phyloP scores from a whole-genome alignment of 2,329 filamentous ascomycete species.

The Aspergillus neoniger region DNA sequence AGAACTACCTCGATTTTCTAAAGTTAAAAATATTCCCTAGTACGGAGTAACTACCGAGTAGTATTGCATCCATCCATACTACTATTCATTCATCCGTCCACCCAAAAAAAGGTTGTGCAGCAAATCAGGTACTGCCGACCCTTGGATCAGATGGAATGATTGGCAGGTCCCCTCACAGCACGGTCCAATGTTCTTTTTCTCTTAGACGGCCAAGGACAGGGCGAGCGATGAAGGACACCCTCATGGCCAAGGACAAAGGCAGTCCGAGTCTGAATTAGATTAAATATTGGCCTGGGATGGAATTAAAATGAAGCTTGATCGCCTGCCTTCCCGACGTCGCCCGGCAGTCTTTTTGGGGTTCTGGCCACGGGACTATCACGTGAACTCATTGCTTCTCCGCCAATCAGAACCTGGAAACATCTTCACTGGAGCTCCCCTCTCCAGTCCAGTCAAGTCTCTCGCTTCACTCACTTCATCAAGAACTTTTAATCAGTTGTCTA shows the following conservation, averaged over 20 bases:
- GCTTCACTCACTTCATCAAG: too few species aligned
- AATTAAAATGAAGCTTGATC: not conserved
- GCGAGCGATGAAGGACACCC: not conserved
- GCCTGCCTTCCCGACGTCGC: not conserved
- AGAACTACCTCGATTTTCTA: not conserved
- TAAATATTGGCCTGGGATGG: not conserved
- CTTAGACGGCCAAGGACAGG: not conserved
- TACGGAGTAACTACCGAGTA: not conserved
- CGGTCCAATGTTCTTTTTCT: not conserved
- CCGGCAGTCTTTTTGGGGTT: not conserved
- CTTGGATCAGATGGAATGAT: not conserved
- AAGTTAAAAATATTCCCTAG: slow-evolving; percentile 1
- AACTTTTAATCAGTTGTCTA: too few species aligned
- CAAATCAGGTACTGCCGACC: not conserved
- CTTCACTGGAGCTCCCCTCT: not conserved
- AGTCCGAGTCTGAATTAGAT: not conserved
- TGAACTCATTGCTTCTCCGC: not conserved
- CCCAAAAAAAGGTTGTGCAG: not conserved
- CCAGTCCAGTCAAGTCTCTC: not conserved
- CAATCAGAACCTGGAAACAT: not conserved
- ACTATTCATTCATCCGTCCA: not conserved
- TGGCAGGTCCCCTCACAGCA: not conserved
- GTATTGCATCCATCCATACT: too few species aligned
- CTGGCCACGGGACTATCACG: not conserved
- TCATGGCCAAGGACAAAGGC: not conserved